These are phyloP conservation scores for Dactylis glomerata DNA, from an alignment of 176 grass and related monocot species.

Conservation along the genomic window DNA sequence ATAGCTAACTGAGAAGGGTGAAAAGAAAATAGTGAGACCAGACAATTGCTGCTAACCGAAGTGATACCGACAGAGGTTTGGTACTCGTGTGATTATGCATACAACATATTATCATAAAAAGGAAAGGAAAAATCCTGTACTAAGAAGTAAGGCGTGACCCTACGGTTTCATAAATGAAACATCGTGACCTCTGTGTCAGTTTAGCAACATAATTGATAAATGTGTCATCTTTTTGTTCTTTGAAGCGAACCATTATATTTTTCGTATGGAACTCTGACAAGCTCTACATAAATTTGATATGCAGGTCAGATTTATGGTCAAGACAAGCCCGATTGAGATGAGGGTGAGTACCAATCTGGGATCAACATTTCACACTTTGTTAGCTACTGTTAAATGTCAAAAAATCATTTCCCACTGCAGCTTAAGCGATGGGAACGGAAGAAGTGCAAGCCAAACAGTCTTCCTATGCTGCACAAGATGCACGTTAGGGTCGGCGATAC, in stretches of 20 bases:
- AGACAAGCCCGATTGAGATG: constrained; percentile 65
- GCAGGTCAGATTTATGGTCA: constrained; percentile 59
- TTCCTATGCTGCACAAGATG: constrained; percentile 91
- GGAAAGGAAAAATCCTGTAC: neutral
- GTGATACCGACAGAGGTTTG: neutral
- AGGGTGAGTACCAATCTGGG: constrained; percentile 37
- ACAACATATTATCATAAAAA: neutral
- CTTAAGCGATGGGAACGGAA: constrained; percentile 90
- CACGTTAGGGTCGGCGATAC: constrained; percentile 89
- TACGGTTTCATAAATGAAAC: neutral
- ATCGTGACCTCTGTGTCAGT: neutral
- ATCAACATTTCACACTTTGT: neutral
- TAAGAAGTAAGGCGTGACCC: neutral
- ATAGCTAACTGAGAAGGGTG: neutral
- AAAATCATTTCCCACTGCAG: constrained; percentile 33
- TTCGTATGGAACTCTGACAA: constrained; percentile 24
- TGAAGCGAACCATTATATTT: neutral
- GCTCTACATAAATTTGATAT: neutral
- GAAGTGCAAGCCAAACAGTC: constrained; percentile 93
- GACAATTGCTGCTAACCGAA: neutral
- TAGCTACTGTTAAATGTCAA: neutral
- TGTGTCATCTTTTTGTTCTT: neutral
- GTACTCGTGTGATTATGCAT: neutral
- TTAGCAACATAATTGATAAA: neutral
- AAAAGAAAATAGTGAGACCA: neutral